Evolutionary conservation across 1,284 basidiomycete species (phyloP).

Genomic region (Polyporus tsugae): DNA sequence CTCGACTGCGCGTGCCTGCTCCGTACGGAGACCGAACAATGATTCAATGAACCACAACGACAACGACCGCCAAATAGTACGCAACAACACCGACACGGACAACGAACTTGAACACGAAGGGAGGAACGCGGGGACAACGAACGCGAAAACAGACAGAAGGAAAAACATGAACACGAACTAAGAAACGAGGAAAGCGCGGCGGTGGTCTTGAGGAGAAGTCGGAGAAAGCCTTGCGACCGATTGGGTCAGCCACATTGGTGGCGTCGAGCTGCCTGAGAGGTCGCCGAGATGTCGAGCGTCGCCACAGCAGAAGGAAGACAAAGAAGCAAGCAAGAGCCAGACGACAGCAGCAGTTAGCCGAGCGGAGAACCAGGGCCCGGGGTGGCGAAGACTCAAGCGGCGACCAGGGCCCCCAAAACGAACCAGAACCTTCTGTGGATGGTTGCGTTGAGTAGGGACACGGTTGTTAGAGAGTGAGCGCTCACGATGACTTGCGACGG

Average conservation of each 20-base stretch:
- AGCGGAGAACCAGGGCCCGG: not conserved
- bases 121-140: not conserved
- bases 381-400: too few species aligned
- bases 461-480: not conserved
- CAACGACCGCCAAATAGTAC: not conserved
- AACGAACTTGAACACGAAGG: not conserved
- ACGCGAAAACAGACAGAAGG: not conserved
- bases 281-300: not conserved
- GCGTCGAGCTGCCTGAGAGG: constrained; percentile 7
- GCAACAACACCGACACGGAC: not conserved
- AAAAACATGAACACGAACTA: not conserved
- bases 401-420: not conserved
- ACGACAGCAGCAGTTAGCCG: not conserved
- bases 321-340: not conserved
- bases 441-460: not conserved
- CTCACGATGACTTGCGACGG: not conserved
- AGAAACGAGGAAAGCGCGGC: not conserved
- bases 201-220: not conserved
- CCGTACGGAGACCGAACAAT: constrained; percentile 1
- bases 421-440: not conserved
- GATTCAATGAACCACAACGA: not conserved
- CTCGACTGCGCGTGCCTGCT: constrained; percentile 24
- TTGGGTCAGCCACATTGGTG: constrained; percentile 6
- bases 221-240: not conserved
- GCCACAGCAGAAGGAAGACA: not conserved